Evolutionary conservation across 1,284 basidiomycete species (phyloP), one percentile per base, ranked within the genome.

Genomic region (Phenoliferia sp.): DNA sequence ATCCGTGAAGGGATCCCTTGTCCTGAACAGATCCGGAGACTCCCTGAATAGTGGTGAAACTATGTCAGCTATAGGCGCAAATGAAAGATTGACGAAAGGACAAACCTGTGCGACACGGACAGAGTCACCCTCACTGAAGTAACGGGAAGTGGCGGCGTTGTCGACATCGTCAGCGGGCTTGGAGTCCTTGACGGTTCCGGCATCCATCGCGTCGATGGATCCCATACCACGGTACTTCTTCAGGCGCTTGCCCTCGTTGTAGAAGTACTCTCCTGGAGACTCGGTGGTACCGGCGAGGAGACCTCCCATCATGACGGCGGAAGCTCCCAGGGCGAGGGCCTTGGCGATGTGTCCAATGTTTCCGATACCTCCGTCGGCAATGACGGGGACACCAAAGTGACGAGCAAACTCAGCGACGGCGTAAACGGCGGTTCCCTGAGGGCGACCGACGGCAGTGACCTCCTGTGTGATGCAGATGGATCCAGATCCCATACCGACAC

Each of bases 401-500:
- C 80, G 85, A 32, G 94, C 88, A 76, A 98, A 98, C 82, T 99
- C 93, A 32, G 94, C 87, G 17, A 99, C 95, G 57, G 92, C 88
- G 79, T 91, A 90, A 17, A 99, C 94, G 17, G 96, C 95, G 0
- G 94, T 96, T 16, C 94, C 95, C 80, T 99, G 95, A 1, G 95
- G 96, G 39, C 95, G 88, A 35, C 95, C 96, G 65, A 98, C 95
- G n/a, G 96, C 95, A 91, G 98, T 99, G 76, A 99, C 92, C 80
- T 99, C 95, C 81, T 99, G 95, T 5, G 95, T 99, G 81, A 99
- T 99, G 80, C 95, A 99, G 78, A 99, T 99, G 16, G 93, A 96
- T 26, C 95, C 95, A 19, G 89, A 92, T 61, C 95, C 95, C 95
- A 99, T 99, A 63, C 95, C 96, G 55, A 99, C 85, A 59, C 93